Evolutionary conservation across 371 early-diverging fungal genomes (phyloP).

Genomic region (Cokeromyces recurvatus): DNA sequence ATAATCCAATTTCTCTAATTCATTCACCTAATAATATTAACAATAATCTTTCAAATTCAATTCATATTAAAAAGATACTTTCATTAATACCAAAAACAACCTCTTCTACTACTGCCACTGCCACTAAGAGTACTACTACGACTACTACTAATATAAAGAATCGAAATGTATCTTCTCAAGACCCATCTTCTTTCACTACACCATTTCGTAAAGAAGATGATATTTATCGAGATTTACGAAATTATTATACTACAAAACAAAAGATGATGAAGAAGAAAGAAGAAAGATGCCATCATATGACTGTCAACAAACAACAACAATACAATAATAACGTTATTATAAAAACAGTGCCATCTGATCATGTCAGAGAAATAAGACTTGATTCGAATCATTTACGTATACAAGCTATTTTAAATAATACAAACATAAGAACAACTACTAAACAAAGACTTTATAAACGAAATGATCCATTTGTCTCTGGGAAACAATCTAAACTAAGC

Average conservation of each 20-base stretch:
- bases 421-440: slow-evolving; percentile 1
- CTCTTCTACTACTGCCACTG: too few relatives aligned
- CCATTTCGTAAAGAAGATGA: slow-evolving; percentile 7
- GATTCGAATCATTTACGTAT: slow-evolving; percentile 13
- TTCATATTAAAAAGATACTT: too few relatives aligned
- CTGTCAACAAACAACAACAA: slow-evolving; percentile 14
- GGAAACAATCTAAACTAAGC: slow-evolving; percentile 2
- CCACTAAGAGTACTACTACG: too few relatives aligned
- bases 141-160: not conserved
- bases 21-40: too few relatives aligned
- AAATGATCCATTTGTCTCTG: slow-evolving; percentile 15
- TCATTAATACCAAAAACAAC: too few relatives aligned
- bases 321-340: too few relatives aligned
- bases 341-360: slow-evolving; percentile 9
- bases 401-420: slow-evolving; percentile 8
- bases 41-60: too few relatives aligned
- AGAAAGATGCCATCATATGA: slow-evolving; percentile 7
- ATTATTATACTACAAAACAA: slow-evolving; percentile 5
- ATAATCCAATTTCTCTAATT: too few relatives aligned
- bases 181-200: slow-evolving; percentile 3
- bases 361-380: slow-evolving; percentile 17
- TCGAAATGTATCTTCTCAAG: not conserved
- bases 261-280: slow-evolving; percentile 1
- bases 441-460: slow-evolving; percentile 2
- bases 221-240: slow-evolving; percentile 7